Conservation (phyloP, 2,329 filamentous ascomycete species). For the Exophiala viscosa region DNA sequence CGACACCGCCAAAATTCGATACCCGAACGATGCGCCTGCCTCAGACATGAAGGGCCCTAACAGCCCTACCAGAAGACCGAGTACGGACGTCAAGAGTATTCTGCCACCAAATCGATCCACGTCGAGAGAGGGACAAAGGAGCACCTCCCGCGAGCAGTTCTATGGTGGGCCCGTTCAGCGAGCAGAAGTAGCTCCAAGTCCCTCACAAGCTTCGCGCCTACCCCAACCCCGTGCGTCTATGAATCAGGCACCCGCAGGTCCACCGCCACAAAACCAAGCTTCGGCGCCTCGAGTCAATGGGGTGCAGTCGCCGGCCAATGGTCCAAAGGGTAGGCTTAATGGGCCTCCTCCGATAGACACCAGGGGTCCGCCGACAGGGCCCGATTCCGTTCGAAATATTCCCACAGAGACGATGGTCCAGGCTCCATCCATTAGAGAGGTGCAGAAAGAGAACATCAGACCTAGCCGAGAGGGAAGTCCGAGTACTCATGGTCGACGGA, state of each 20-base stretch:
- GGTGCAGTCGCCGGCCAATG: slow-evolving; percentile 18
- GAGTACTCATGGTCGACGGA: slow-evolving; percentile 59
- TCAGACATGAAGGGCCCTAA: slow-evolving; percentile 38
- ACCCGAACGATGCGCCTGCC: slow-evolving; percentile 68
- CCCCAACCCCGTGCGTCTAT: slow-evolving; percentile 52
- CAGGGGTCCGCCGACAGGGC: slow-evolving; percentile 21
- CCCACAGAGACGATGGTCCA: slow-evolving; percentile 18
- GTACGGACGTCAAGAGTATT: slow-evolving; percentile 43
- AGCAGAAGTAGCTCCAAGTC: slow-evolving; percentile 27
- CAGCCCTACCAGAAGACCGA: slow-evolving; percentile 41
- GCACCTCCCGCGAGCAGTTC: slow-evolving; percentile 30
- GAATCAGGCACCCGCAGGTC: slow-evolving; percentile 58
- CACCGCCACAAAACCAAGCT: slow-evolving; percentile 62
- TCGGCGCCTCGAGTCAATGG: slow-evolving; percentile 53
- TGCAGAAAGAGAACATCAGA: slow-evolving; percentile 23
- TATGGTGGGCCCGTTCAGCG: slow-evolving; percentile 27
- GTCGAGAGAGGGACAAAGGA: slow-evolving; percentile 42
- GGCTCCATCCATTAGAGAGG: slow-evolving; percentile 20
- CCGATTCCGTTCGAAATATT: slow-evolving; percentile 16
- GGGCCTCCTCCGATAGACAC: slow-evolving; percentile 42
- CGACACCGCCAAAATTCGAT: slow-evolving; percentile 93
- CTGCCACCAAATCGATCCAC: slow-evolving; percentile 38
- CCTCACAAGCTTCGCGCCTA: slow-evolving; percentile 52
- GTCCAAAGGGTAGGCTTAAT: slow-evolving; percentile 34
- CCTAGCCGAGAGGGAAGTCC: slow-evolving; percentile 47